Conservation (phyloP, 805 yeast species). For the Myxozyma kluyveri region DNA sequence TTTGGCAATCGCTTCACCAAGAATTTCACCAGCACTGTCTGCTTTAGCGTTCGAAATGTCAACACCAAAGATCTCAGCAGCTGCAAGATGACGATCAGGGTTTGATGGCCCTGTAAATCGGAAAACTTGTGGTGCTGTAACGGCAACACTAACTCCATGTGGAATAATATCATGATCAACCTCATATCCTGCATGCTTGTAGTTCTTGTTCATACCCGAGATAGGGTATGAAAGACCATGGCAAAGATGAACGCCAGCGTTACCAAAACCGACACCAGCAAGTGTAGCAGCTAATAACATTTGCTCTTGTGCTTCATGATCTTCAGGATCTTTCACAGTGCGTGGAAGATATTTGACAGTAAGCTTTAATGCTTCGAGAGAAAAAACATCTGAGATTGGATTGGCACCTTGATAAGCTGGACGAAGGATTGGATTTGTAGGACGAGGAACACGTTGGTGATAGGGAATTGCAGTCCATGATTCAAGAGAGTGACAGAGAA, state of each 20-base stretch:
- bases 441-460: constrained; percentile 42
- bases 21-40: constrained; percentile 42
- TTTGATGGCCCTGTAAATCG: constrained; percentile 42
- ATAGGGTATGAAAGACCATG: constrained; percentile 45
- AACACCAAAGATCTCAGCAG: constrained; percentile 41
- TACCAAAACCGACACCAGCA: constrained; percentile 49
- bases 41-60: constrained; percentile 39
- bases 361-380: constrained; percentile 44
- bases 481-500: constrained; percentile 47
- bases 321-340: constrained; percentile 43
- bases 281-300: constrained; percentile 47
- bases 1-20: constrained; percentile 39
- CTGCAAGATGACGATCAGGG: constrained; percentile 42
- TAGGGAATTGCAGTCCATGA: constrained; percentile 48
- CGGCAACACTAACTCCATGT: constrained; percentile 48
- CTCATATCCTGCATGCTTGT: constrained; percentile 41
- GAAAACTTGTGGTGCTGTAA: constrained; percentile 47
- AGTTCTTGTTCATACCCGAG: constrained; percentile 41
- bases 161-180: constrained; percentile 46
- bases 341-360: constrained; percentile 44
- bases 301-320: constrained; percentile 44
- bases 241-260: constrained; percentile 47
- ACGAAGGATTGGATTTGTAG: constrained; percentile 39
- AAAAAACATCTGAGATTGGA: constrained; percentile 47
- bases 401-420: constrained; percentile 47